These are phyloP conservation scores for Thinopyrum obtusiflorum DNA, from an alignment of 202 grass and related monocot species.

Conservation along the genomic window DNA sequence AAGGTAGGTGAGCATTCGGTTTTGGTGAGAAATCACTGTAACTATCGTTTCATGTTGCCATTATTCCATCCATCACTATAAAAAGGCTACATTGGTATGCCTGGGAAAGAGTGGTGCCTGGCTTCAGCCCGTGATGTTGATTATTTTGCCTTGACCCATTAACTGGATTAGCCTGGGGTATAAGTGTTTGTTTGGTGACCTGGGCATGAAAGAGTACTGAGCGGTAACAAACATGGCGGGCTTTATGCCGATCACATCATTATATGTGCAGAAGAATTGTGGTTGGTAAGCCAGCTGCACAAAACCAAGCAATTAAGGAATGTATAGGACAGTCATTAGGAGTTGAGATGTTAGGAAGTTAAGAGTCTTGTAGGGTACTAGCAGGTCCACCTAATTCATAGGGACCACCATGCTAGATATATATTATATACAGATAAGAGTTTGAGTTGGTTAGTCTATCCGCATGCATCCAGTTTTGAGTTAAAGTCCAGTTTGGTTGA, in stretches of 20 bases:
- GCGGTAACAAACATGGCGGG: not conserved
- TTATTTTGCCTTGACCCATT: not conserved
- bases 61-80: not conserved
- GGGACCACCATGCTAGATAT: not conserved
- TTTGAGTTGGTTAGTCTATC: not conserved
- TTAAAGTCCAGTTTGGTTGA: not conserved
- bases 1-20: not conserved
- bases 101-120: not conserved
- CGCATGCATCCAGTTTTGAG: not conserved
- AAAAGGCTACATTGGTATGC: not conserved
- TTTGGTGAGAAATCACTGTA: not conserved
- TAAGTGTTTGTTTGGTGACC: not conserved
- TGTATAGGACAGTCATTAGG: not conserved
- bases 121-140: not conserved
- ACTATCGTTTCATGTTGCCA: not conserved
- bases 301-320: not conserved
- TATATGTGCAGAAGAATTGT: not conserved
- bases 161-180: not conserved
- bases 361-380: not conserved
- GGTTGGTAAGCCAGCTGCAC: not conserved
- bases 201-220: not conserved
- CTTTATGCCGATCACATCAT: not conserved
- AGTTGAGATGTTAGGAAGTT: not conserved
- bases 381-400: not conserved
- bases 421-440: not conserved